Evolutionary conservation across 805 yeast species (phyloP).

Genomic region (Metschnikowia drakensbergensis): DNA sequence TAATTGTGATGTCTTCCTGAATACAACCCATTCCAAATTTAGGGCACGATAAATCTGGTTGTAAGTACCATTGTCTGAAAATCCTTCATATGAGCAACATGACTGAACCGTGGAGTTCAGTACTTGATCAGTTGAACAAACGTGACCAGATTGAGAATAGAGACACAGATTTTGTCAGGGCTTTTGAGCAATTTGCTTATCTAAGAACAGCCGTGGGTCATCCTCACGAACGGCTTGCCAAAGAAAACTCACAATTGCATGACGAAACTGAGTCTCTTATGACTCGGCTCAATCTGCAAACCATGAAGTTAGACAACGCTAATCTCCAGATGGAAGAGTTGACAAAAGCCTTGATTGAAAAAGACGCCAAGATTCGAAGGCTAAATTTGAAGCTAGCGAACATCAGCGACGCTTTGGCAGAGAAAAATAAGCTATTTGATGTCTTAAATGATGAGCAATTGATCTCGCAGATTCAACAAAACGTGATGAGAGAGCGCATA

Average conservation of each 20-base stretch:
- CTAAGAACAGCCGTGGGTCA: conserved; percentile 10
- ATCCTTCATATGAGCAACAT: not conserved
- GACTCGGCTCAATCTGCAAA: conserved; percentile 22
- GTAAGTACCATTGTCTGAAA: not conserved
- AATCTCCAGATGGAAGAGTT: conserved; percentile 19
- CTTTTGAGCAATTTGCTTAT: conserved; percentile 30
- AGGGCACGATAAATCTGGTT: not conserved
- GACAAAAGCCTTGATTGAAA: conserved; percentile 8
- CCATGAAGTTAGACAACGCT: conserved; percentile 25
- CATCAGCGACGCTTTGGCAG: conserved; percentile 29
- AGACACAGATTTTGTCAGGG: conserved; percentile 29
- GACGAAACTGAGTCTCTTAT: conserved; percentile 24
- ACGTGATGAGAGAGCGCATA: conserved; percentile 39
- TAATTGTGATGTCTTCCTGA: not conserved
- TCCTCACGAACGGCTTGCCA: conserved; percentile 9
- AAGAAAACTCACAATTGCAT: conserved; percentile 19
- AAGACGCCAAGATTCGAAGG: conserved; percentile 8
- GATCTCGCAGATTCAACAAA: conserved; percentile 54
- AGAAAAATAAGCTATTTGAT: conserved; percentile 55
- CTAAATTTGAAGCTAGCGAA: conserved; percentile 19
- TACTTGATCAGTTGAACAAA: conserved; percentile 22
- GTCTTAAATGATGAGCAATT: conserved; percentile 65
- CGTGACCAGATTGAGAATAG: conserved; percentile 33
- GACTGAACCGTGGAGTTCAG: conserved; percentile 23
- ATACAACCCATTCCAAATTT: not conserved